These are phyloP conservation scores for Cadophora gregata DNA, from an alignment of 2,329 filamentous ascomycete species.

Conservation along the genomic window DNA sequence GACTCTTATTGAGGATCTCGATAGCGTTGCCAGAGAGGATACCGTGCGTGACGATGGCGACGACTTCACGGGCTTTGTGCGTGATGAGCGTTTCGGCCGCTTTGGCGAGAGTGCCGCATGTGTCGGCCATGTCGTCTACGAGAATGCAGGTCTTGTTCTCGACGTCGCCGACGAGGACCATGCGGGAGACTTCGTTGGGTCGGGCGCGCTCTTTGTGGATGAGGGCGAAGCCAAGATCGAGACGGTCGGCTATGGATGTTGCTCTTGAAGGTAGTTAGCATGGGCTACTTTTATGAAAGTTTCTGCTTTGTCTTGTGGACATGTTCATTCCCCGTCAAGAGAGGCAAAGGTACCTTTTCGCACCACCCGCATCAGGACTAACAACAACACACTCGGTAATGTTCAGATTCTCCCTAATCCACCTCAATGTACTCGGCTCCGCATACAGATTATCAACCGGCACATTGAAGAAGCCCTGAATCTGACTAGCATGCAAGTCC, in stretches of 20 bases:
- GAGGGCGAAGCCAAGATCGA: slow-evolving; percentile 89
- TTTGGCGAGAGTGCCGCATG: slow-evolving; percentile 87
- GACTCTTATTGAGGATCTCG: slow-evolving; percentile 72
- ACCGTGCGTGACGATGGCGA: slow-evolving; percentile 94
- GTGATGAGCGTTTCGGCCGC: slow-evolving; percentile 88
- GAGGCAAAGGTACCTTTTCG: slow-evolving; percentile 71
- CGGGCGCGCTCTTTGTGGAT: slow-evolving; percentile 96
- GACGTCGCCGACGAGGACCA: slow-evolving; percentile 96
- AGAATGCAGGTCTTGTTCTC: slow-evolving; percentile 86
- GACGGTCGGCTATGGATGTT: slow-evolving; percentile 88
- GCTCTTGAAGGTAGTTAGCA: slow-evolving; percentile 57
- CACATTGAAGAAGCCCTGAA: slow-evolving; percentile 93
- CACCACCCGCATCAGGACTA: slow-evolving; percentile 91
- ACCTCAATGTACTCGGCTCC: slow-evolving; percentile 88
- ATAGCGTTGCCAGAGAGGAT: slow-evolving; percentile 90
- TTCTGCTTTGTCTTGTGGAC: not conserved
- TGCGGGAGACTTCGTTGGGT: slow-evolving; percentile 89
- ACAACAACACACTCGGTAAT: slow-evolving; percentile 90
- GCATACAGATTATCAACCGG: slow-evolving; percentile 83
- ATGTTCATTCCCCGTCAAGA: not conserved
- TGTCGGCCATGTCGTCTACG: slow-evolving; percentile 98
- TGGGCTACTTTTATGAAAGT: not conserved
- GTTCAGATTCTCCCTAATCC: slow-evolving; percentile 86
- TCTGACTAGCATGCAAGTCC: slow-evolving; percentile 93
- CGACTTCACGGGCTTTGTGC: slow-evolving; percentile 85